These are phyloP conservation scores for Coprinopsis cinerea DNA, from an alignment of 768 basidiomycete species.

Conservation along the genomic window DNA sequence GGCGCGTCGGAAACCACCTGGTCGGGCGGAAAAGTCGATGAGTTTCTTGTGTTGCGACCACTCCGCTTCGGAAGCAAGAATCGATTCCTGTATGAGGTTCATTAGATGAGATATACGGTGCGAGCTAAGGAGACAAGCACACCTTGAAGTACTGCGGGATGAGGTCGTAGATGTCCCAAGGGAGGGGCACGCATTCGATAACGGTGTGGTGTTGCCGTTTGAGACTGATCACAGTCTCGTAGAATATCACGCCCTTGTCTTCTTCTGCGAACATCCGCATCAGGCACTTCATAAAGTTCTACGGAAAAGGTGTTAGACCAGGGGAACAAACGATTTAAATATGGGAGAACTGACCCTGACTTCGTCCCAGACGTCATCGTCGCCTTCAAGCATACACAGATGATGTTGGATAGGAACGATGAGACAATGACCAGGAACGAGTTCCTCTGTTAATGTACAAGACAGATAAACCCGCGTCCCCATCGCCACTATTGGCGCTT, in stretches of 20 bases:
- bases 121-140: background rate
- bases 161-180: conserved; percentile 81
- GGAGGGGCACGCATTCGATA: conserved; percentile 91
- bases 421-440: conserved; percentile 88
- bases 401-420: conserved; percentile 97
- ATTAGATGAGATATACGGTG: background rate
- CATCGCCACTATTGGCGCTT: conserved; percentile 83
- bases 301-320: background rate
- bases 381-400: conserved; percentile 83
- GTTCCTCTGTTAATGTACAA: conserved; percentile 80
- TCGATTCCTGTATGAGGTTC: conserved; percentile 65
- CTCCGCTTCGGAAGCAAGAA: conserved; percentile 86
- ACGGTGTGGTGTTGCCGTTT: conserved; percentile 87
- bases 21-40: conserved; percentile 85
- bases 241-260: conserved; percentile 92
- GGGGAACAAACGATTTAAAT: background rate
- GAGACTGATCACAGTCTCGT: conserved; percentile 84
- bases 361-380: conserved; percentile 99
- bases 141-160: conserved; percentile 94
- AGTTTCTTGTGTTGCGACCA: conserved; percentile 99
- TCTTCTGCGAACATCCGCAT: conserved; percentile 93
- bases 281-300: conserved; percentile 87
- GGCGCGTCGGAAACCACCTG: conserved; percentile 89
- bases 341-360: conserved; percentile 56
- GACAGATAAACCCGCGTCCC: conserved; percentile 90